Percentiles rank a stretch among this genome's conserved stretches.
Evolutionary conservation across 2,329 filamentous ascomycete species (phyloP).

Genomic region (Neofusicoccum ribis): DNA sequence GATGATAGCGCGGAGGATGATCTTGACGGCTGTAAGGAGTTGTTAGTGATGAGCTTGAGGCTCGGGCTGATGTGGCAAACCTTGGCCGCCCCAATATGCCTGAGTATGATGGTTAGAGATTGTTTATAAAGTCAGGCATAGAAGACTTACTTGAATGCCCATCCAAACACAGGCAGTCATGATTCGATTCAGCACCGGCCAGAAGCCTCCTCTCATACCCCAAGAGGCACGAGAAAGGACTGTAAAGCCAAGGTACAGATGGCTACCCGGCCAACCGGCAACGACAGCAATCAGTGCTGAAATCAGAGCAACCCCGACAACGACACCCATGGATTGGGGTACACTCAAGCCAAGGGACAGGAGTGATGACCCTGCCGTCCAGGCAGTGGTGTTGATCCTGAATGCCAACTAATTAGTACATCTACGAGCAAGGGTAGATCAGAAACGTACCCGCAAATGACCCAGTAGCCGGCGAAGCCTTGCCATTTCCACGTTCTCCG

Average conservation of each 20-base stretch:
- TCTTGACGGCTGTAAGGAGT: conserved; percentile 5
- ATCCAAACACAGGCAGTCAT: conserved; percentile 28
- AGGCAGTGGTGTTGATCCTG: conserved; percentile 17
- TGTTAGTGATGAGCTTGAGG: not conserved
- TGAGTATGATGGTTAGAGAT: not conserved
- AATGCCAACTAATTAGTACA: not conserved
- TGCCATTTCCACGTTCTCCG: conserved; percentile 18
- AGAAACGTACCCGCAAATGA: conserved; percentile 1
- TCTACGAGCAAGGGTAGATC: not conserved
- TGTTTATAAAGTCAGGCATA: not conserved
- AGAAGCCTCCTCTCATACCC: conserved; percentile 26
- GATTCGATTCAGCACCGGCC: conserved; percentile 26
- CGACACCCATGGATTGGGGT: conserved; percentile 32
- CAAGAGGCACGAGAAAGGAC: conserved; percentile 29
- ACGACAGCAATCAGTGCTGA: conserved; percentile 35
- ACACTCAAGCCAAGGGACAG: conserved; percentile 30
- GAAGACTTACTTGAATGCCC: conserved; percentile 23
- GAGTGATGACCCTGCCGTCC: conserved; percentile 16
- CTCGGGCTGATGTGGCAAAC: not conserved
- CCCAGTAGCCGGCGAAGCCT: conserved; percentile 19
- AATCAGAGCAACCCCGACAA: conserved; percentile 36
- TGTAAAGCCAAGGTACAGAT: conserved; percentile 37
- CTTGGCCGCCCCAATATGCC: conserved; percentile 20
- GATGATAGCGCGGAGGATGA: conserved; percentile 18
- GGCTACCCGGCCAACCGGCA: conserved; percentile 37